phyloP scores from a whole-genome alignment of 1,284 basidiomycete species.

The Ceratobasidium sp. region DNA sequence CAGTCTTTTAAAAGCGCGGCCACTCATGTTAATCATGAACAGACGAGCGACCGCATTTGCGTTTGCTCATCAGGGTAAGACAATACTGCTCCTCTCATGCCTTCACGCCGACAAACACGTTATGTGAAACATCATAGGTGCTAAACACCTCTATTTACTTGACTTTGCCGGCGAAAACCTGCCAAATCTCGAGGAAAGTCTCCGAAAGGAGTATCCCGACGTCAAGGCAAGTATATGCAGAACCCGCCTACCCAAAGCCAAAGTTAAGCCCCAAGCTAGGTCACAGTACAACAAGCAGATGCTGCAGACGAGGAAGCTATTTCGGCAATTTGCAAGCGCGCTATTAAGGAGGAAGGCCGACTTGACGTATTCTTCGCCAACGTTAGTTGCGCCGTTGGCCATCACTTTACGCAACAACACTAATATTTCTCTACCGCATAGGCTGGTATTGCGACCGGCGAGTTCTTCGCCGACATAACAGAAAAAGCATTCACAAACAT shows the following conservation, averaged over 20 bases:
- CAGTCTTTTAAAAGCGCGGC: neutral
- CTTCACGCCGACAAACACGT: neutral
- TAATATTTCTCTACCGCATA: slow-evolving; percentile 54
- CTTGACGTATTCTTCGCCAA: slow-evolving; percentile 97
- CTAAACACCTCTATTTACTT: slow-evolving; percentile 84
- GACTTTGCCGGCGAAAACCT: slow-evolving; percentile 82
- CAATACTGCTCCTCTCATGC: neutral
- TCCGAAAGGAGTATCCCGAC: slow-evolving; percentile 77
- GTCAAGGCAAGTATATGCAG: slow-evolving; percentile 70
- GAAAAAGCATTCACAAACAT: slow-evolving; percentile 78
- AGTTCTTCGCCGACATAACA: slow-evolving; percentile 63
- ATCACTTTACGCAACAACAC: too few species aligned
- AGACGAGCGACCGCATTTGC: slow-evolving; percentile 79
- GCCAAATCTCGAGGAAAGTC: slow-evolving; percentile 76
- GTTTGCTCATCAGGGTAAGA: slow-evolving; percentile 84
- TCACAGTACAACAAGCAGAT: slow-evolving; percentile 80
- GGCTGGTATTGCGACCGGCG: slow-evolving; percentile 65
- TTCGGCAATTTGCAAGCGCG: slow-evolving; percentile 75
- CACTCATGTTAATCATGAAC: neutral
- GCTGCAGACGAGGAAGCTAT: slow-evolving; percentile 86
- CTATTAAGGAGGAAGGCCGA: slow-evolving; percentile 82
- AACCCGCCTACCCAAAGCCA: too few species aligned
- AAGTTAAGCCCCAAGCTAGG: slow-evolving; percentile 60
- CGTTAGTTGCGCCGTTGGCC: slow-evolving; percentile 62
- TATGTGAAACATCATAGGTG: slow-evolving; percentile 67